Percentiles rank a stretch among this genome's conserved stretches.
These are phyloP conservation scores for Boeremia exigua DNA, from an alignment of 2,329 filamentous ascomycete genomes.

Conservation along the genomic window DNA sequence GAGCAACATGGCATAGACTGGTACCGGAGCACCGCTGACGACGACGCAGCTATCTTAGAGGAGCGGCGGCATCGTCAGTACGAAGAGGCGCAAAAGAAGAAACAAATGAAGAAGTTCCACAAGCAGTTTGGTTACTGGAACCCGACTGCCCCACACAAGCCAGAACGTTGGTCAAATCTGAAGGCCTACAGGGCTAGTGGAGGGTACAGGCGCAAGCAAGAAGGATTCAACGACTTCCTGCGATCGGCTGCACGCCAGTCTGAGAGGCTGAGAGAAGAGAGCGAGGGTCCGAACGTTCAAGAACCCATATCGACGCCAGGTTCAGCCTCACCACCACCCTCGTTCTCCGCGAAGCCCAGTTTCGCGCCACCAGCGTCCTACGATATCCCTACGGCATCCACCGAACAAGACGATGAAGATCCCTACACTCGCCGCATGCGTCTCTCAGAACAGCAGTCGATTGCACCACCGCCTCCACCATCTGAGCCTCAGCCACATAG, in stretches of 20 bases:
- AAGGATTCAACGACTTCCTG: constrained; percentile 35
- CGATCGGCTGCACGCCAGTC: constrained; percentile 21
- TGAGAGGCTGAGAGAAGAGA: constrained; percentile 19
- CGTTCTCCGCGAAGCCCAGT: constrained; percentile 34
- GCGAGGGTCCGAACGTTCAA: constrained; percentile 18
- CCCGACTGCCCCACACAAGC: constrained; percentile 42
- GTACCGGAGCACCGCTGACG: constrained; percentile 83
- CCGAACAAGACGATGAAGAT: constrained; percentile 35
- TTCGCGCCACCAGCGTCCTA: constrained; percentile 57
- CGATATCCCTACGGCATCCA: constrained; percentile 15
- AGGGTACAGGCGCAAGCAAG: constrained; percentile 31
- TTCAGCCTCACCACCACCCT: constrained; percentile 16
- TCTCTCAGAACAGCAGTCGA: constrained; percentile 21
- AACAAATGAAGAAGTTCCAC: constrained; percentile 72
- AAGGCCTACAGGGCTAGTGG: constrained; percentile 36
- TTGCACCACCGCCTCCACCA: constrained; percentile 17
- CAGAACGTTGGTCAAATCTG: constrained; percentile 34
- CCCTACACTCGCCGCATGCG: constrained; percentile 30
- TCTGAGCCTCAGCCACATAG: constrained; percentile 7
- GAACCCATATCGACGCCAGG: constrained; percentile 21
- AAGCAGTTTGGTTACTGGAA: constrained; percentile 69
- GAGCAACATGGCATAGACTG: constrained; percentile 37
- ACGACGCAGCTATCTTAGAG: constrained; percentile 73
- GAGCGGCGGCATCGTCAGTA: constrained; percentile 71
- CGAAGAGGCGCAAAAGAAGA: constrained; percentile 66